Percentiles rank a stretch among this genome's conserved stretches.
Evolutionary conservation across 2,329 filamentous ascomycete genomes (phyloP).

Genomic region (Thelonectria blattea): DNA sequence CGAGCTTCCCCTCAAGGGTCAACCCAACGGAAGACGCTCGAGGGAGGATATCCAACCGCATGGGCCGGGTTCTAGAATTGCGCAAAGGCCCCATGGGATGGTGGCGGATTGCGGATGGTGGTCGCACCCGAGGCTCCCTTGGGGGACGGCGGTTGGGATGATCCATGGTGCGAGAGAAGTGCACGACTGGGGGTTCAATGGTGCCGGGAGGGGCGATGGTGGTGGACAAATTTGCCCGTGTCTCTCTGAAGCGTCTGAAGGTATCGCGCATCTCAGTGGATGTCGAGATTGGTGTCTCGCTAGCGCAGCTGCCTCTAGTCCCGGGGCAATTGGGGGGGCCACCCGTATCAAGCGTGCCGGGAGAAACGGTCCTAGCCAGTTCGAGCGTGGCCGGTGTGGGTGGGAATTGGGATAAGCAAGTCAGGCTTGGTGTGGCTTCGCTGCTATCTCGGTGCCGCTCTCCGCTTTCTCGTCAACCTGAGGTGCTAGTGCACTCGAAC

Average conservation of each 20-base stretch:
- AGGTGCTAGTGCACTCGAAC: neutral
- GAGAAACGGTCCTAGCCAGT: neutral
- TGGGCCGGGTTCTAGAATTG: slow-evolving; percentile 23
- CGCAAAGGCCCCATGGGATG: slow-evolving; percentile 1
- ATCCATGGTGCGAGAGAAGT: slow-evolving; percentile 2
- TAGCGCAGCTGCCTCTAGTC: neutral
- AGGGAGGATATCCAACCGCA: slow-evolving; percentile 11
- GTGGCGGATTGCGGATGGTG: neutral
- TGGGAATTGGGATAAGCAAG: slow-evolving; percentile 17
- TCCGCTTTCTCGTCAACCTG: slow-evolving; percentile 14
- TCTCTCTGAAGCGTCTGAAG: neutral
- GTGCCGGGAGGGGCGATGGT: neutral
- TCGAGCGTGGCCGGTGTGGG: slow-evolving; percentile 2
- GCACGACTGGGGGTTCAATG: slow-evolving; percentile 4
- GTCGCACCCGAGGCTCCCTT: slow-evolving; percentile 15
- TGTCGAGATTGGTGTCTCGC: neutral
- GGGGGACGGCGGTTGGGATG: slow-evolving; percentile 2
- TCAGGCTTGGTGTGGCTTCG: slow-evolving; percentile 9
- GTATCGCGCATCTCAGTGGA: slow-evolving; percentile 10
- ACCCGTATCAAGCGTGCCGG: slow-evolving; percentile 15
- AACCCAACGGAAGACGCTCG: neutral
- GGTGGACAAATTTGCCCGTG: neutral
- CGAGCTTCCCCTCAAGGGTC: slow-evolving; percentile 6
- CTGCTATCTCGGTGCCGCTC: slow-evolving; percentile 22
- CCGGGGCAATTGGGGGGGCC: slow-evolving; percentile 4